A percentile compares a stretch with the other conserved stretches of the same genome.
Evolutionary conservation across 2,329 filamentous ascomycete genomes (phyloP).

Genomic region (Xylaria sp.): DNA sequence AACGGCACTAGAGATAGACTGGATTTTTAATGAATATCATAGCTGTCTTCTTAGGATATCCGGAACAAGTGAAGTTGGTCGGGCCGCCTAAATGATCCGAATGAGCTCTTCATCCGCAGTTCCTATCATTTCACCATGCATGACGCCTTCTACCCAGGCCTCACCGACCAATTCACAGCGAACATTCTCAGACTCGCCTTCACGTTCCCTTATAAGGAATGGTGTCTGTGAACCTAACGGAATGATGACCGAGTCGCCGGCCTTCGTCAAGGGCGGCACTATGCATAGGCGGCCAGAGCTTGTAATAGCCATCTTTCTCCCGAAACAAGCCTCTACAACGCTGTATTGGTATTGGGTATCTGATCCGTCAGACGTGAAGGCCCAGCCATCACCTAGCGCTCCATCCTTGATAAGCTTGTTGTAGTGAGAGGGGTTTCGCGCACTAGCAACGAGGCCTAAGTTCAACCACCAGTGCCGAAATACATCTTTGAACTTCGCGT

Average conservation of each 20-base stretch:
- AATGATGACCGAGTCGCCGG: constrained; percentile 28
- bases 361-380: neutral
- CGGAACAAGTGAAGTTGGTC: neutral
- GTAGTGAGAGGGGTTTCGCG: constrained; percentile 2
- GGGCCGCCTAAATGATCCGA: constrained; percentile 13
- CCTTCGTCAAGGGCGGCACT: constrained; percentile 27
- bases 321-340: constrained; percentile 22
- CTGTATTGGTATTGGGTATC: constrained; percentile 7
- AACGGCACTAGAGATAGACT: neutral
- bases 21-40: neutral
- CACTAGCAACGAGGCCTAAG: constrained; percentile 5
- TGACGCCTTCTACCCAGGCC: constrained; percentile 30
- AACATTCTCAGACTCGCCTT: neutral
- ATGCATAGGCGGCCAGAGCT: constrained; percentile 22
- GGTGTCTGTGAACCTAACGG: constrained; percentile 32
- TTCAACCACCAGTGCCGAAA: constrained; percentile 21
- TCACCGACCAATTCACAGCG: constrained; percentile 29
- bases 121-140: constrained; percentile 32
- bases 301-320: constrained; percentile 26
- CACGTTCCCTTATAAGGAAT: constrained; percentile 17
- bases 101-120: constrained; percentile 24
- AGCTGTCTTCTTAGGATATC: neutral
- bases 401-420: neutral
- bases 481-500: constrained; percentile 2
- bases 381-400: neutral